Evolutionary conservation across 495 filamentous ascomycete species (phyloP), one percentile per base, ranked within the genome.

Genomic region (Aspergillus homomorphus): DNA sequence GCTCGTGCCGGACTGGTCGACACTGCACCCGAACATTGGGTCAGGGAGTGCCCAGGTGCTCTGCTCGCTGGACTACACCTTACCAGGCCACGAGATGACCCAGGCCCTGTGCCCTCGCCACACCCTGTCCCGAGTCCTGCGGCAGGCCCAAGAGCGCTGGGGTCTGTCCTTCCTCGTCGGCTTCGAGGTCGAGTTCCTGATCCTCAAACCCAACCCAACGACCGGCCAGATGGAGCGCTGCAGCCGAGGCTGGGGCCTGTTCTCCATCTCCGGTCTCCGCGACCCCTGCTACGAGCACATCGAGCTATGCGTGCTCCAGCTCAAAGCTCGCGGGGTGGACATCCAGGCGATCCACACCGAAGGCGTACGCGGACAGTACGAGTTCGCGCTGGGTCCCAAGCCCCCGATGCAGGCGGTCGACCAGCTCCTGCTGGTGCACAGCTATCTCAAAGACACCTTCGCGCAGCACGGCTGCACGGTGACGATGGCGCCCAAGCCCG

Each of bases 131-230:
- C 10, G 20, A 12, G 50, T 52, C 19, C 15, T 52, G 1, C 19
- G n/a, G 38, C 23, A 52, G 22, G 50, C 50, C 1, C 24, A n/a
- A 7, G 2, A 5, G 6, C 33, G 33, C 4, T 38, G 33, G 33
- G 12, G 15, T 12, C 18, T 46, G 4, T 20, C 16, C 23, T 82
- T 90, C 53, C 74, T 87, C 10, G 60, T 90, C 14, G 89, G 89
- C 0, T 89, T 90, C 60, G 89, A 92, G 66, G 79, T 89, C 30
- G 88, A 92, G 63, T 84, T 92, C 51, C 71, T 86, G 20, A 82
- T 90, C 42, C 61, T 88, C 38, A 33, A 56, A 22, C 21, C 23
- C 2, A 2, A 38, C 33, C 33, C 19, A 18, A 14, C 18, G 8
- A 59, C 51, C 1, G 56, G 57, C 1, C 38, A 41, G 15, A 33